These are phyloP conservation scores for Dryas octopetala DNA, from an alignment of 306 rosid genomes.

Conservation along the genomic window DNA sequence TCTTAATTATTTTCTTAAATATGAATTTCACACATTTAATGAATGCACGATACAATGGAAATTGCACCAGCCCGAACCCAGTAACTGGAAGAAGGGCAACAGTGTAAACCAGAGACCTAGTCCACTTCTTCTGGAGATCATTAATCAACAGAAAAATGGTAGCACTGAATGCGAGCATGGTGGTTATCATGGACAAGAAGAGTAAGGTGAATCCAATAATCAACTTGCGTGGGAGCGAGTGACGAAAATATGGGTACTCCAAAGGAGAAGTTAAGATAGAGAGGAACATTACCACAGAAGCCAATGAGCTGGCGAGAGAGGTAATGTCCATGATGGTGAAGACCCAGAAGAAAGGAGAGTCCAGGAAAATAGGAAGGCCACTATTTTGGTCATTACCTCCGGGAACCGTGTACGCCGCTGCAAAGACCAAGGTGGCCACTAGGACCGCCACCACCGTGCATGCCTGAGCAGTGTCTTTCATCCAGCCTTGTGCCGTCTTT, in stretches of 20 bases:
- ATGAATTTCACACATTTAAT: too few relatives aligned
- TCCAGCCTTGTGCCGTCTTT: constrained; percentile 26
- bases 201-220: constrained; percentile 27
- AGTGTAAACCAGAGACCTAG: constrained; percentile 17
- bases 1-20: too few relatives aligned
- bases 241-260: constrained; percentile 23
- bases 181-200: constrained; percentile 28
- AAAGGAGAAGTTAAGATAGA: constrained; percentile 34
- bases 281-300: constrained; percentile 45
- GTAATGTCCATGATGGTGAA: constrained; percentile 36
- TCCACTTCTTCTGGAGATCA: constrained; percentile 11
- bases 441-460: constrained; percentile 34
- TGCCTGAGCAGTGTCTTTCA: constrained; percentile 27
- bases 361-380: background rate
- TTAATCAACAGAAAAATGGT: constrained; percentile 22
- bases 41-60: background rate
- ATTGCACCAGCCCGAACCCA: background rate
- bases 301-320: constrained; percentile 33
- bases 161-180: constrained; percentile 38
- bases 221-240: constrained; percentile 33
- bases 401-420: constrained; percentile 30
- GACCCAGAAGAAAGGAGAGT: constrained; percentile 25
- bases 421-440: constrained; percentile 37
- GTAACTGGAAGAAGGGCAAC: constrained; percentile 27
- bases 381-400: constrained; percentile 1